phyloP scores from a whole-genome alignment of 441 rosid genomes.

The California macrophylla region DNA sequence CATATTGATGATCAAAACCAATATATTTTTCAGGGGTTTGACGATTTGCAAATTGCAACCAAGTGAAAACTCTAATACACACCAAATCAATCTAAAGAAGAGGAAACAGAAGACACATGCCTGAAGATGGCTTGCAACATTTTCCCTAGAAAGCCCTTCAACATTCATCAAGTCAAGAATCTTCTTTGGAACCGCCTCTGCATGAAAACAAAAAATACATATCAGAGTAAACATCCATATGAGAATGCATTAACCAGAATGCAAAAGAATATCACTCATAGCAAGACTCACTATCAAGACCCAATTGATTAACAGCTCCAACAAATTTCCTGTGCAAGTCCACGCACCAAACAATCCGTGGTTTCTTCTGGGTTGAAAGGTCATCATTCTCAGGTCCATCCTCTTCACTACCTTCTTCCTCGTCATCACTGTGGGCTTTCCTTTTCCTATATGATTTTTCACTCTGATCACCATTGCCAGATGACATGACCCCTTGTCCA shows the following conservation, averaged over 20 bases:
- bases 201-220: conserved; percentile 20
- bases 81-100: background rate
- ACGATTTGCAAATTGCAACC: background rate
- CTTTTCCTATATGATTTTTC: conserved; percentile 46
- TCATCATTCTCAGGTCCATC: conserved; percentile 45
- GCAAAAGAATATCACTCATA: background rate
- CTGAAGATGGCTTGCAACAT: conserved; percentile 97
- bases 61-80: background rate
- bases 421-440: conserved; percentile 55
- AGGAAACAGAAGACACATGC: conserved; percentile 26
- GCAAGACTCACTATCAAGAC: conserved; percentile 64
- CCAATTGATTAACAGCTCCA: conserved; percentile 71
- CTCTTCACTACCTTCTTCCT: conserved; percentile 34
- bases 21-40: background rate
- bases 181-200: conserved; percentile 96
- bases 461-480: conserved; percentile 28
- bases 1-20: background rate
- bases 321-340: conserved; percentile 83
- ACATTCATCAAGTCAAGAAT: conserved; percentile 89
- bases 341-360: conserved; percentile 85
- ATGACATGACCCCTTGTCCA: conserved; percentile 15
- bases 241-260: background rate
- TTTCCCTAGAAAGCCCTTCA: conserved; percentile 86
- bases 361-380: conserved; percentile 58
- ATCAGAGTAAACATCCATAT: background rate